phyloP scores from a whole-genome alignment of 1,284 basidiomycete genomes.

The Puccinia brachypodii region DNA sequence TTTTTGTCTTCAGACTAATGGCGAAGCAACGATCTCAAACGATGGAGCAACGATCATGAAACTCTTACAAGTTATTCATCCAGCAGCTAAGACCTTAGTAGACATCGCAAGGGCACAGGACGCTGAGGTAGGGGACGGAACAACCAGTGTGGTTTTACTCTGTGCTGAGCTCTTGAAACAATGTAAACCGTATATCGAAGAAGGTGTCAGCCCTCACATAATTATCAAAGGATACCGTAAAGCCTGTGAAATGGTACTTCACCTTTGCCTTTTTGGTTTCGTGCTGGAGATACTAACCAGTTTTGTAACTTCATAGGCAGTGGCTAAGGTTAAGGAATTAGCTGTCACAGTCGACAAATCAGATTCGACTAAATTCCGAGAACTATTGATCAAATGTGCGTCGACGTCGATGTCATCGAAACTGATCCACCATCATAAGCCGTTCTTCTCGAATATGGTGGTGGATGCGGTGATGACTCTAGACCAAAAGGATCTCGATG shows the following conservation, averaged over 20 bases:
- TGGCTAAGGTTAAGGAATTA: slow-evolving; percentile 82
- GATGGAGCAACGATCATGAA: slow-evolving; percentile 98
- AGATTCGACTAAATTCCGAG: slow-evolving; percentile 83
- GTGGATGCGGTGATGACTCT: slow-evolving; percentile 92
- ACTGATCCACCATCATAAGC: slow-evolving; percentile 97
- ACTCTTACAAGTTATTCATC: slow-evolving; percentile 94
- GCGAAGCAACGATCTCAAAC: slow-evolving; percentile 93
- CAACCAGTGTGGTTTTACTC: slow-evolving; percentile 89
- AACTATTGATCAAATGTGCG: slow-evolving; percentile 91
- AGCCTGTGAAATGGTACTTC: slow-evolving; percentile 73
- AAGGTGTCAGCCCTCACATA: slow-evolving; percentile 94
- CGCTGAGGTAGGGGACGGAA: slow-evolving; percentile 97
- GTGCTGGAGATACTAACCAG: background rate
- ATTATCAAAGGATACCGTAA: slow-evolving; percentile 95
- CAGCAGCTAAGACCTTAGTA: slow-evolving; percentile 90
- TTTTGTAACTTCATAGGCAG: slow-evolving; percentile 63
- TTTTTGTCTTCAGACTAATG: slow-evolving; percentile 63
- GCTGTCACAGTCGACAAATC: slow-evolving; percentile 88
- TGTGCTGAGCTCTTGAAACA: slow-evolving; percentile 95
- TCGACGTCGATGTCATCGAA: slow-evolving; percentile 99
- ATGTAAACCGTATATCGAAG: slow-evolving; percentile 86
- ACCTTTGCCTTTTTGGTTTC: background rate
- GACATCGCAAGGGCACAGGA: slow-evolving; percentile 98
- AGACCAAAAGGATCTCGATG: slow-evolving; percentile 90
- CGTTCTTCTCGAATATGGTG: slow-evolving; percentile 98